Base-by-base conservation (phyloP, 164 flowering plant genomes). In the Taxillus chinensis region DNA sequence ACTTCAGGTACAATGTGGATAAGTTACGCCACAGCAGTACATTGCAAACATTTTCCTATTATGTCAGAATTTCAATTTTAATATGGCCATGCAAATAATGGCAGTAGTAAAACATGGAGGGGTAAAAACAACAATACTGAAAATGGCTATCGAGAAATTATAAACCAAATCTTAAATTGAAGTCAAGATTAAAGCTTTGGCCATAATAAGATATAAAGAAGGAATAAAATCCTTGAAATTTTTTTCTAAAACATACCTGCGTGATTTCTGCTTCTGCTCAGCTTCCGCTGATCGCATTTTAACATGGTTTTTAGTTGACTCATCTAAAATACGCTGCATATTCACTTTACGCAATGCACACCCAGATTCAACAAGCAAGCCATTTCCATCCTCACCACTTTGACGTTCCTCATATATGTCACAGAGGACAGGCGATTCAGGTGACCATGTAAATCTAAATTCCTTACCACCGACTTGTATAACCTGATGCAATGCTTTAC, bases 201-300 rank as follows among this genome's bases (percentile, higher is more conserved):
- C 55, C 37, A 52, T 12, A 52, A 52, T 52, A 52, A 52, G 10
- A 8, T 48, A 52, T 4, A 52, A 52, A 6, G 4, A 7, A 7
- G 2, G 16, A 37, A 17, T 12, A 49, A 12, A 49, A 27, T 27
- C 27, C 27, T 27, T 27, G 27, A 27, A 0, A 27, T 27, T 27
- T 27, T 27, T 27, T 27, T 17, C 57, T 27, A 61, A 43, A 49
- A 73, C 95, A 65, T 87, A 91, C 99, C 82, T 86, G 74, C 99
- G 95, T 62, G 88, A 76, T 73, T 83, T 86, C 17, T 39, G 68
- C 69, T 77, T 84, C 40, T 82, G 89, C 50, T 91, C 93, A 69
- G 96, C 97, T 81, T 95, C 97, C 74, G 80, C 95, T n/a, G 99
- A 87, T 62, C 80, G 80, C 93, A 72, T 89, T 74, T 95, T 95